A percentile compares a stretch with the other conserved stretches of the same genome.
phyloP scores from a whole-genome alignment of 2,329 filamentous ascomycete species.

The Ophiostoma australiae region DNA sequence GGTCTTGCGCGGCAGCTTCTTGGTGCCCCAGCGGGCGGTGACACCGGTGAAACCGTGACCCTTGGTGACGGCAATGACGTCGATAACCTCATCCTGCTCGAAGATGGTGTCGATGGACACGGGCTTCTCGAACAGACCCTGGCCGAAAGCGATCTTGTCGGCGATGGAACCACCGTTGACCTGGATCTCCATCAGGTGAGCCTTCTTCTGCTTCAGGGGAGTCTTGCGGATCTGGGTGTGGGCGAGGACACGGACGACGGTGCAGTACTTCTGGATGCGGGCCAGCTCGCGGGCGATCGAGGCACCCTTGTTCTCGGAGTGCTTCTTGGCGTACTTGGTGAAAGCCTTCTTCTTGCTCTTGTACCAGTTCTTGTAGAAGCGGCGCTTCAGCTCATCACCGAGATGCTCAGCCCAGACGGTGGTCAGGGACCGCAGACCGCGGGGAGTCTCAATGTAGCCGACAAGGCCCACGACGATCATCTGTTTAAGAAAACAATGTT shows the following conservation, averaged over 20 bases:
- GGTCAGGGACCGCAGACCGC: conserved; percentile 97
- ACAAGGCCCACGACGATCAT: conserved; percentile 99
- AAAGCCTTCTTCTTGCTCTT: conserved; percentile 99
- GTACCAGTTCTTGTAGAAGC: conserved; percentile 99
- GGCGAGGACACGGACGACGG: conserved; percentile 96
- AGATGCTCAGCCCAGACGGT: conserved; percentile 99
- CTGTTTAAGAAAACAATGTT: conserved; percentile 60
- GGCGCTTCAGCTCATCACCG: conserved; percentile 96
- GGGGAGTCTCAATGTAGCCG: conserved; percentile 99
- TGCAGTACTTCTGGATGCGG: conserved; percentile 99
- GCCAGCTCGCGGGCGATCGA: conserved; percentile 96
- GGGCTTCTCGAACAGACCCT: conserved; percentile 98
- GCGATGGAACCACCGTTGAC: conserved; percentile 94
- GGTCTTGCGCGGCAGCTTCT: conserved; percentile 99
- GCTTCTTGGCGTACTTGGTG: conserved; percentile 99
- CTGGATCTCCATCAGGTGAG: conserved; percentile 99
- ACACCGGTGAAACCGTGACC: conserved; percentile 98
- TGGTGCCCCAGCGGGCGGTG: conserved; percentile 97
- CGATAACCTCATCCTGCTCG: conserved; percentile 99
- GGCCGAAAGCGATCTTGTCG: conserved; percentile 95
- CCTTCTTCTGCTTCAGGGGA: conserved; percentile 99
- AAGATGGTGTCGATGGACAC: conserved; percentile 90
- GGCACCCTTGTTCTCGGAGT: conserved; percentile 86
- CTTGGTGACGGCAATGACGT: conserved; percentile 99
- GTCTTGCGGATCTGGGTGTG: conserved; percentile 99